Evolutionary conservation across 768 basidiomycete genomes (phyloP).

Genomic region (Pleurotus tuber-regium): DNA sequence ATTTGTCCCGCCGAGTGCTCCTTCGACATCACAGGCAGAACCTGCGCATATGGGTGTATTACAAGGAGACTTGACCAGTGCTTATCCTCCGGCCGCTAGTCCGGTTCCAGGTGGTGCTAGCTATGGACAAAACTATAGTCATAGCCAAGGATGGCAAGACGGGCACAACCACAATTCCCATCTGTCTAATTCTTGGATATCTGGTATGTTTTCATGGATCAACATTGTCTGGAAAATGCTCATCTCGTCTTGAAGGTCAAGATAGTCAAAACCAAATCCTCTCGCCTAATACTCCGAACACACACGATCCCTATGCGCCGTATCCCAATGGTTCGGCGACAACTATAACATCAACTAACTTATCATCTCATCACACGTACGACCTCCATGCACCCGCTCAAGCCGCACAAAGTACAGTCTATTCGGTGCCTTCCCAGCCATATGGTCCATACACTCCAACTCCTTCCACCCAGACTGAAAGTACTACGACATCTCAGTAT

Average conservation of each 20-base stretch:
- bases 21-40: not conserved
- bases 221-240: not conserved
- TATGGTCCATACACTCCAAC: slow-evolving; percentile 26
- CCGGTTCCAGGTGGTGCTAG: slow-evolving; percentile 9
- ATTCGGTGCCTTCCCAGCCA: slow-evolving; percentile 8
- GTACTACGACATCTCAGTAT: slow-evolving; percentile 17
- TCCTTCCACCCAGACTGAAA: slow-evolving; percentile 10
- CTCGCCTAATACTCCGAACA: not conserved
- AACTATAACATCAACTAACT: slow-evolving; percentile 9
- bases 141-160: slow-evolving; percentile 28
- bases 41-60: not conserved
- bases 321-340: slow-evolving; percentile 18
- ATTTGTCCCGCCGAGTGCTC: not conserved
- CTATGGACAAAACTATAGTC: slow-evolving; percentile 10
- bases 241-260: not conserved
- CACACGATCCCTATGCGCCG: slow-evolving; percentile 36
- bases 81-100: not conserved
- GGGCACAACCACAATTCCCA: too few relatives aligned
- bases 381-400: slow-evolving; percentile 9
- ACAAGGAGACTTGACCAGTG: not conserved
- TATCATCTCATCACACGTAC: slow-evolving; percentile 7
- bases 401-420: slow-evolving; percentile 3
- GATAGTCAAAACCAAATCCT: not conserved
- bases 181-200: not conserved
- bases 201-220: not conserved